Evolutionary conservation across 257 asterid species (phyloP).

Genomic region (Scutellaria minor): DNA sequence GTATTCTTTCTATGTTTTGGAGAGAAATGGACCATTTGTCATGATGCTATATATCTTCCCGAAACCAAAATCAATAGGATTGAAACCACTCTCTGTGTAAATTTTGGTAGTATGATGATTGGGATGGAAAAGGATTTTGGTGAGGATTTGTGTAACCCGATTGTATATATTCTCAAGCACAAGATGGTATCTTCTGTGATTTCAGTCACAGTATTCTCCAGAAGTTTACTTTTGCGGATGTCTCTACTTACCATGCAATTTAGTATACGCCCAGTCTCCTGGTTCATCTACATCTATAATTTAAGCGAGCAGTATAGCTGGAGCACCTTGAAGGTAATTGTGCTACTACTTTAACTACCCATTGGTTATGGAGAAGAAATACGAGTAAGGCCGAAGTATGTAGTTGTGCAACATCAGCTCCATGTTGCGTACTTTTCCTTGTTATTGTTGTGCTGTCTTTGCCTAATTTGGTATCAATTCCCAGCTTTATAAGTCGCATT

Average conservation of each 20-base stretch:
- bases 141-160: conserved; percentile 16
- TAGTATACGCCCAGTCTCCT: conserved; percentile 16
- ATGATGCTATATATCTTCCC: conserved; percentile 8
- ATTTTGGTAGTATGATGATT: conserved; percentile 7
- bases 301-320: conserved; percentile 10
- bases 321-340: conserved; percentile 12
- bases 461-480: background rate
- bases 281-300: conserved; percentile 7
- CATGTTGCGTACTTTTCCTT: conserved; percentile 1
- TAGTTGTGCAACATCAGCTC: background rate
- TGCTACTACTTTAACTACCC: background rate
- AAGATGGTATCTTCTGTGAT: background rate
- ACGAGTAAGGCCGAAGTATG: background rate
- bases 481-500: background rate
- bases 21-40: conserved; percentile 17
- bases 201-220: conserved; percentile 10
- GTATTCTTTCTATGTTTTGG: conserved; percentile 15
- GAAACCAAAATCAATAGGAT: background rate
- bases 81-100: background rate
- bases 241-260: conserved; percentile 14
- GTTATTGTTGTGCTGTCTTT: background rate
- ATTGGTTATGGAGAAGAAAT: conserved; percentile 13
- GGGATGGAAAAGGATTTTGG: conserved; percentile 14
- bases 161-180: conserved; percentile 19
- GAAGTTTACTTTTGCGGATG: conserved; percentile 20